Percentiles rank a stretch among this genome's conserved stretches.
Evolutionary conservation across 2,329 filamentous ascomycete species (phyloP).

Genomic region (Colletotrichum tamarilloi): DNA sequence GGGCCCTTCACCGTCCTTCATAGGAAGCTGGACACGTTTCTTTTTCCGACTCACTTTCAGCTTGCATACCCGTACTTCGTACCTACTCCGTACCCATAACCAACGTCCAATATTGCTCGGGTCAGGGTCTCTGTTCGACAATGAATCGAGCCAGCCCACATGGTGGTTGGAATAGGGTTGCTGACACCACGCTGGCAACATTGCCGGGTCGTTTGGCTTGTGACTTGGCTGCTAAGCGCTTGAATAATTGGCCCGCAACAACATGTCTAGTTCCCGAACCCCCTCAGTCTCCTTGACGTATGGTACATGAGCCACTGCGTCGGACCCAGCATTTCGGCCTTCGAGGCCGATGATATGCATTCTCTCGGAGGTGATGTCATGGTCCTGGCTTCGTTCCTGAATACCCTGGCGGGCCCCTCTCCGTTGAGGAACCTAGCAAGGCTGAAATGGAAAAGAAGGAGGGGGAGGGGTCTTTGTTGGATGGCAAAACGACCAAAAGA

Average conservation of each 20-base stretch:
- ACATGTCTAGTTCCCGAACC: neutral
- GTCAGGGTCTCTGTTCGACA: neutral
- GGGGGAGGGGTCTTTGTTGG: neutral
- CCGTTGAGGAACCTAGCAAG: neutral
- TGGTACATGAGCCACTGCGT: neutral
- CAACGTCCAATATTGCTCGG: neutral
- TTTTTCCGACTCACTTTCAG: neutral
- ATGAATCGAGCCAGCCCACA: neutral
- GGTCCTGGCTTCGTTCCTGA: neutral
- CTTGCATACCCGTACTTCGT: neutral
- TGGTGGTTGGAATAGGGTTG: neutral
- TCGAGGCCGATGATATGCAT: neutral
- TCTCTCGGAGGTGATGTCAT: neutral
- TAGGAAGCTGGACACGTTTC: neutral
- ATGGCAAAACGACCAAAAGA: neutral
- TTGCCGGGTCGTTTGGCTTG: neutral
- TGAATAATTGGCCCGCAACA: neutral
- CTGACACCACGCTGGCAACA: neutral
- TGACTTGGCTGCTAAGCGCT: neutral
- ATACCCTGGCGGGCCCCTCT: neutral
- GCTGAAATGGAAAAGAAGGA: neutral
- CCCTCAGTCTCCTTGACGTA: neutral
- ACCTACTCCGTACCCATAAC: too few species aligned
- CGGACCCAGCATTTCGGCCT: neutral
- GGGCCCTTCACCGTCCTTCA: neutral